Evolutionary conservation across 768 basidiomycete species (phyloP), one percentile per base, ranked within the genome.

Genomic region (Cystobasidium ongulense): DNA sequence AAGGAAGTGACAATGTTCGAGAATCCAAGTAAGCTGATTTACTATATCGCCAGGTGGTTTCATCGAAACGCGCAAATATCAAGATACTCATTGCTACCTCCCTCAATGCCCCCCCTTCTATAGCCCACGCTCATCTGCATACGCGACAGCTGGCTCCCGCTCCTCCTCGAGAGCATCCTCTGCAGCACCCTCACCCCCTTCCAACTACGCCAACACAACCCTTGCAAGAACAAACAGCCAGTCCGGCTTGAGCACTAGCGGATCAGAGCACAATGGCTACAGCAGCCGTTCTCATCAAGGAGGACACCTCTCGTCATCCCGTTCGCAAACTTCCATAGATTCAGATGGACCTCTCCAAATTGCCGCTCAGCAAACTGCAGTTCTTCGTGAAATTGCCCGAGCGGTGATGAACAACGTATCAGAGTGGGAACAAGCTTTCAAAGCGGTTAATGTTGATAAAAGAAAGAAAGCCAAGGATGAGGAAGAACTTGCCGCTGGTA

Each of bases 401-500:
- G 11, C 29, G 15, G 29, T 35, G 3, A 27, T 29, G 8, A 27
- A 13, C 25, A 59, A 35, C 27, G 57, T 59, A 27, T 41, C 31
- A 8, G 63, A 36, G 13, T 64, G 63, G 63, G 63, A 5, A 46
- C 31, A 64, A 15, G 63, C 63, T 5, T 64, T 36, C 18, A 11
- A 21, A 3, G 11, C 63, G 3, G n/a, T 27, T 21, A 27, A 10
- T 27, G 23, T 36, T 4, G 25, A 38, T 46, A 46, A 38, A 21
- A 61, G 25, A 25, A 64, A 64, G 23, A 35, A 27, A 27, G 63
- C 36, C 10, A 35, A 39, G 27, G 63, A 64, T 23, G 63, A 39
- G n/a, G 63, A 64, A 38, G 41, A 64, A 46, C 35, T 64, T 4
- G 63, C 63, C 1, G 63, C 63, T 7, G 63, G 63, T 5, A 64